These are phyloP conservation scores for Candida broadrunensis DNA, from an alignment of 805 yeast genomes.

Conservation along the genomic window DNA sequence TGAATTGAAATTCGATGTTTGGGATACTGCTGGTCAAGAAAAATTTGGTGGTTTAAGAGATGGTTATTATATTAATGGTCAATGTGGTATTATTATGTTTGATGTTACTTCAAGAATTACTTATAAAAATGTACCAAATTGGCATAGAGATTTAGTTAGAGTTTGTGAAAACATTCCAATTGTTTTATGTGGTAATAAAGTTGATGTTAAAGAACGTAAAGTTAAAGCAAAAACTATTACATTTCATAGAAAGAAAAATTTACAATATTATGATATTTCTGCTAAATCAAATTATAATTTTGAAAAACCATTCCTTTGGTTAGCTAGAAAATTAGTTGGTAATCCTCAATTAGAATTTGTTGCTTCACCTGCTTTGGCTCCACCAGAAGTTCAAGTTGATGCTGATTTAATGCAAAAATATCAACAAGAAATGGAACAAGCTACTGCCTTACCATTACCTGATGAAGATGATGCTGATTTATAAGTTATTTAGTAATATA, in stretches of 20 bases:
- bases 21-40: slow-evolving; percentile 99
- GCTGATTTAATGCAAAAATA: slow-evolving; percentile 95
- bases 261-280: slow-evolving; percentile 98
- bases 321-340: slow-evolving; percentile 98
- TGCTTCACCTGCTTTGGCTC: slow-evolving; percentile 98
- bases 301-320: slow-evolving; percentile 99
- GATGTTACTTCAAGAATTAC: slow-evolving; percentile 99
- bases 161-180: slow-evolving; percentile 99
- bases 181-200: slow-evolving; percentile 99
- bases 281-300: slow-evolving; percentile 99
- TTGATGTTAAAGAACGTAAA: slow-evolving; percentile 99
- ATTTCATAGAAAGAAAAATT: slow-evolving; percentile 99
- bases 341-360: slow-evolving; percentile 97
- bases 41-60: slow-evolving; percentile 99
- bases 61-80: slow-evolving; percentile 99
- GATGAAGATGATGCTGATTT: slow-evolving; percentile 99
- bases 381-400: slow-evolving; percentile 98
- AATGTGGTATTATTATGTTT: slow-evolving; percentile 99
- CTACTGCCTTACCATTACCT: slow-evolving; percentile 98
- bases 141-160: slow-evolving; percentile 99
- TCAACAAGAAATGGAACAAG: slow-evolving; percentile 99
- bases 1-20: slow-evolving; percentile 97
- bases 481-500: slow-evolving; percentile 54
- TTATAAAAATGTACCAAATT: slow-evolving; percentile 99
- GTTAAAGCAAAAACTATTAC: slow-evolving; percentile 99